Evolutionary conservation across 805 yeast genomes (phyloP), one percentile per base, ranked within the genome.

Genomic region (Saccharomycopsis fibuligera): DNA sequence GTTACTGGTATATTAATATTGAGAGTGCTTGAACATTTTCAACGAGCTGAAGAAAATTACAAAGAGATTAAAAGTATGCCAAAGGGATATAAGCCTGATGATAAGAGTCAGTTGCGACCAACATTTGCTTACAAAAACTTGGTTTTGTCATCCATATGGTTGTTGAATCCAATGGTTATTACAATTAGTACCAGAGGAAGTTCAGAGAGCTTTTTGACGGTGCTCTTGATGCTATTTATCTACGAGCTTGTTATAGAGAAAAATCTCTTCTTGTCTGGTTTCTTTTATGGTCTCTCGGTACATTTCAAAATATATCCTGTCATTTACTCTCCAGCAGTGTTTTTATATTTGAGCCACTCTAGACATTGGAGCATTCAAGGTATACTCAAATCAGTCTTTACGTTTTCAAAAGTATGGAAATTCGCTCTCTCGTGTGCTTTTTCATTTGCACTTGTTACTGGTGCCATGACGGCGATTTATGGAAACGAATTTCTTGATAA

Each of bases 231-330:
- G 73, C 60, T 73, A 5, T 66, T 81, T 37, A 58, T 86, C 0
- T 79, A 76, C 57, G 67, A 61, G 35, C 59, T 81, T n/a, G 50
- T 71, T 22, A 63, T 68, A 1, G 69, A 70, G 3, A 48, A 65
- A 4, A 53, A 62, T 30, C 62, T 62, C 6, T 31, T 68, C 1
- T 19, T 68, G 0, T 59, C 73, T 10, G 81, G 79, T 0, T 19
- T 81, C 0, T 63, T 79, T 50, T 70, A 82, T n/a, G 97, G 96
- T 0, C 55, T 84, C 2, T 75, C 95, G 0, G 79, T 90, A 40
- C 99, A 93, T 67, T 81, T 90, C 70, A 93, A 93, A 62, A 77
- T 93, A 4, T 91, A 93, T 61, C 99, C 99, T 1, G 68, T 93
- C 23, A 87, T 93, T 23, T 93, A 93, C 59, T 62, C 87, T 5